A percentile compares a stretch with the other conserved stretches of the same genome.
These are phyloP conservation scores for Calophaca sinica DNA, from an alignment of 306 rosid species.

Conservation along the genomic window DNA sequence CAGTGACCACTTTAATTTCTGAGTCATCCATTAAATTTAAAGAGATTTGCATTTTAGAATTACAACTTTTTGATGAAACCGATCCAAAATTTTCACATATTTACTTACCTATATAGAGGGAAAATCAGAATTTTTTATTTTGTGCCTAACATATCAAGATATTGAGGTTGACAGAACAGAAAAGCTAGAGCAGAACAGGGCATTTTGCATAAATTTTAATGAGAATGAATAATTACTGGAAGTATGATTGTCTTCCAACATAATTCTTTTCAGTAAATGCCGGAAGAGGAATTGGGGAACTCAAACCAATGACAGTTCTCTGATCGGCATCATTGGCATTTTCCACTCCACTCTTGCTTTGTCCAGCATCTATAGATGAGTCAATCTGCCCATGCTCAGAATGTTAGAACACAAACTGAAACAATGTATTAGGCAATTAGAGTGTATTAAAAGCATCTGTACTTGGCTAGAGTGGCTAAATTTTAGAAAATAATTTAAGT, in stretches of 20 bases:
- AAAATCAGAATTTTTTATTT: too few species aligned
- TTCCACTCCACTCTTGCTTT: constrained; percentile 26
- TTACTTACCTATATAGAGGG: too few species aligned
- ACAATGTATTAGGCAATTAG: neutral
- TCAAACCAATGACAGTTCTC: constrained; percentile 36
- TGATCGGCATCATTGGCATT: constrained; percentile 45
- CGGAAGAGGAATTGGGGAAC: constrained; percentile 62
- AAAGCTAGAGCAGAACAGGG: neutral
- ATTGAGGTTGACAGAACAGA: too few species aligned
- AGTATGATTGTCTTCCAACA: constrained; percentile 58
- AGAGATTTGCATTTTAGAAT: too few species aligned
- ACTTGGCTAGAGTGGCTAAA: neutral
- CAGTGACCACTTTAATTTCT: too few species aligned
- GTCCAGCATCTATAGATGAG: constrained; percentile 40
- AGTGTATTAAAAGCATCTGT: neutral
- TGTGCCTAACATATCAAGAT: too few species aligned
- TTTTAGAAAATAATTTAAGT: too few species aligned
- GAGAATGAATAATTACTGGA: constrained; percentile 53
- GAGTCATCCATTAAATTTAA: too few species aligned
- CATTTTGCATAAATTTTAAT: constrained; percentile 15
- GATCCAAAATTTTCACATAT: too few species aligned
- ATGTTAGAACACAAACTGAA: constrained; percentile 45
- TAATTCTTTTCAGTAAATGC: constrained; percentile 33
- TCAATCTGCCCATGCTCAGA: constrained; percentile 43
- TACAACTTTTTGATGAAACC: too few species aligned